Conservation (phyloP, 108 stramenopile genomes). For the Cyclostephanos invisitatus region DNA sequence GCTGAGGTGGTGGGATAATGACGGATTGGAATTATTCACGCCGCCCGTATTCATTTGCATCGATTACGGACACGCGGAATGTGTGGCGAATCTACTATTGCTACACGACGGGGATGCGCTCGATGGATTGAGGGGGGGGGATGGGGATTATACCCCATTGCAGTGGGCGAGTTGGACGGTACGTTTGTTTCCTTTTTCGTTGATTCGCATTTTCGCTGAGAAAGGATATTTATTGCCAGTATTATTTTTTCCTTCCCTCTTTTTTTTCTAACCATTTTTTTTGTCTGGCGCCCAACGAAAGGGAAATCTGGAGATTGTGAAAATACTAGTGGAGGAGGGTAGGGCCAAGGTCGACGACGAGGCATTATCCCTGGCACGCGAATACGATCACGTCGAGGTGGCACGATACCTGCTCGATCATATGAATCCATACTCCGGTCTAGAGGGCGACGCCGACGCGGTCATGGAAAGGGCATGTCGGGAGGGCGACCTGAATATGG, state of each 20-base stretch:
- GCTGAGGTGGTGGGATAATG: constrained; percentile 37
- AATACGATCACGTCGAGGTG: constrained; percentile 44
- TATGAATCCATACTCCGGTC: constrained; percentile 48
- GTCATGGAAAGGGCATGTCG: constrained; percentile 66
- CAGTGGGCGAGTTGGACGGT: constrained; percentile 43
- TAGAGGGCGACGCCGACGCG: constrained; percentile 51
- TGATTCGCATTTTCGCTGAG: too few relatives aligned
- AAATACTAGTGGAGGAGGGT: constrained; percentile 14
- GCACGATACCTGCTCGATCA: constrained; percentile 29
- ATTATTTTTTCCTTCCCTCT: too few relatives aligned
- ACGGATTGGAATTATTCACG: constrained; percentile 34
- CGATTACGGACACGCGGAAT: constrained; percentile 49
- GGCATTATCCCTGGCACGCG: constrained; percentile 48
- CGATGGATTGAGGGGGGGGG: constrained; percentile 23
- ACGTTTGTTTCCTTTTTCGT: too few relatives aligned
- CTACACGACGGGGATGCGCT: constrained; percentile 10
- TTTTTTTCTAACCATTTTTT: constrained; percentile 10
- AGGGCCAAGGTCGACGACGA: constrained; percentile 42
- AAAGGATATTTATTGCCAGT: too few relatives aligned
- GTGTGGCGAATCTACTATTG: constrained; percentile 36
- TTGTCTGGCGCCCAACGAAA: too few relatives aligned
- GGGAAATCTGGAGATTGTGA: constrained; percentile 19
- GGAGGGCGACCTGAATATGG: constrained; percentile 52
- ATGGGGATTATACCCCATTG: constrained; percentile 34
- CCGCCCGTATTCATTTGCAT: constrained; percentile 57